These are phyloP conservation scores for Geotrichum klebahnii DNA, from an alignment of 1,139 yeast genomes.

Conservation along the genomic window DNA sequence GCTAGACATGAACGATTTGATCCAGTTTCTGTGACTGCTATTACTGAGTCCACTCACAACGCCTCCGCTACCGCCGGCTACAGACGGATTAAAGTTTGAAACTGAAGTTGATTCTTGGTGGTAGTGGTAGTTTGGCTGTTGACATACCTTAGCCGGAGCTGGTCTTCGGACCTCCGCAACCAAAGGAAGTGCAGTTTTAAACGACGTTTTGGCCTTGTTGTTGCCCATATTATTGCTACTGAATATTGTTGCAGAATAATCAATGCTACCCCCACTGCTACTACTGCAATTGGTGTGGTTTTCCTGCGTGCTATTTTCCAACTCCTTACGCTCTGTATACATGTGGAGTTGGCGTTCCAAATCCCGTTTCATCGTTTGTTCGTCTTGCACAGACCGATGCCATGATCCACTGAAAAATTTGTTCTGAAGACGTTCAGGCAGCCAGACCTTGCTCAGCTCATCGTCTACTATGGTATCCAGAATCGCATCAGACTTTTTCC, in stretches of 20 bases:
- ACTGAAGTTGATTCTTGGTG: too few species aligned
- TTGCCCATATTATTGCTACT: not conserved
- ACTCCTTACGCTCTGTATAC: conserved; percentile 3
- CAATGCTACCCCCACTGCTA: not conserved
- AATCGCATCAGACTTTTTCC: conserved; percentile 17
- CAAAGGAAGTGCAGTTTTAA: too few species aligned
- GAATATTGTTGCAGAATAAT: not conserved
- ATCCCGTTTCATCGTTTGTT: conserved; percentile 2
- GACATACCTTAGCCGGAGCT: not conserved
- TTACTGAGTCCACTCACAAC: not conserved
- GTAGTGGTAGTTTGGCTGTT: not conserved
- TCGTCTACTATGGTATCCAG: conserved; percentile 20
- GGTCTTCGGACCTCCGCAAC: not conserved
- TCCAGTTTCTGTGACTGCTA: conserved; percentile 10
- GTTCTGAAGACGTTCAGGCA: conserved; percentile 20
- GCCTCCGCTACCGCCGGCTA: not conserved
- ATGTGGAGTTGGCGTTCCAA: conserved; percentile 11
- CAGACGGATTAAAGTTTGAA: too few species aligned
- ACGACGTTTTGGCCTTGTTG: conserved; percentile 4
- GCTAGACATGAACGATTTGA: conserved; percentile 7
- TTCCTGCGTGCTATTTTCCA: not conserved
- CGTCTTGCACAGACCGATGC: conserved; percentile 10
- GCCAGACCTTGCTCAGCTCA: conserved; percentile 15
- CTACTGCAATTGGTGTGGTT: not conserved
- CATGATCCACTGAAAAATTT: conserved; percentile 15